phyloP scores from a whole-genome alignment of 176 grass and related monocot genomes.

The Thinopyrum elongatum region DNA sequence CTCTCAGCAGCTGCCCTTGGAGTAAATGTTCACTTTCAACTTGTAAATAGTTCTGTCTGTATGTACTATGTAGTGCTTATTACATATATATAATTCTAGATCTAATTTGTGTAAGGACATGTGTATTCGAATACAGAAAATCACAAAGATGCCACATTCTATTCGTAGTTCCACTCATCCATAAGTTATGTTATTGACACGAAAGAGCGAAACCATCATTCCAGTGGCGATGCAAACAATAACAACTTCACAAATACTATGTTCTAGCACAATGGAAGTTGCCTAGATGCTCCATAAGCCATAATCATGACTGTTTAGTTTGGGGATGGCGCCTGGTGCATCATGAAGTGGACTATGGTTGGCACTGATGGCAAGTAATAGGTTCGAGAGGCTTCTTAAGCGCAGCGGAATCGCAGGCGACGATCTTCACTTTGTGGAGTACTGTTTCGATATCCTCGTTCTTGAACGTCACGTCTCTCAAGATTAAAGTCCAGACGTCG shows the following conservation, averaged over 20 bases:
- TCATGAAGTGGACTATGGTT: background rate
- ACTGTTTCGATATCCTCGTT: slow-evolving; percentile 45
- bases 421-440: slow-evolving; percentile 74
- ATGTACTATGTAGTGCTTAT: no score
- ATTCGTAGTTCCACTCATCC: background rate
- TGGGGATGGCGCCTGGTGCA: background rate
- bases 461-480: slow-evolving; percentile 64
- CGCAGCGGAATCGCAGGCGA: slow-evolving; percentile 32
- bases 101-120: no score
- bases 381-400: background rate
- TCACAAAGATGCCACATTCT: background rate
- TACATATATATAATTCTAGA: no score
- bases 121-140: background rate
- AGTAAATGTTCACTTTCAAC: slow-evolving; percentile 29
- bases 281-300: background rate
- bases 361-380: background rate
- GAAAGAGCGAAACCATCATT: background rate
- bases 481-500: slow-evolving; percentile 88
- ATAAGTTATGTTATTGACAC: background rate
- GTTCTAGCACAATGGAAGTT: background rate
- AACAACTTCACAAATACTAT: no score
- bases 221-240: background rate
- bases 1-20: slow-evolving; percentile 47
- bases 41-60: background rate
- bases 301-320: background rate